Base-by-base conservation (phyloP, 2,329 filamentous ascomycete species). In the Aspergillus spinulosporus region DNA sequence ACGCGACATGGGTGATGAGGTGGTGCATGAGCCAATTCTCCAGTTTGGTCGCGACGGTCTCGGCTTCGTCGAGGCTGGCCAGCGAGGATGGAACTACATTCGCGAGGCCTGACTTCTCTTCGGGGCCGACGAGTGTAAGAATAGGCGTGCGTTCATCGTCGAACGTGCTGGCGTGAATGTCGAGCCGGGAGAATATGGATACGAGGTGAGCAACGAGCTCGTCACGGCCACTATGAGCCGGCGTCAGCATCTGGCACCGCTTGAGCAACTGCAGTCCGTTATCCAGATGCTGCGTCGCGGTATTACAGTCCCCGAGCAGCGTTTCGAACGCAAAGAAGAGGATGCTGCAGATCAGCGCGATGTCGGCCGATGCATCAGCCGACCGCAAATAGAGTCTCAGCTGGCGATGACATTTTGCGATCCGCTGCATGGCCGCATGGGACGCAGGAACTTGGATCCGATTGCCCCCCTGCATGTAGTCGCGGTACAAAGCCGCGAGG, bases 311-410 rank as follows among this genome's bases (percentile, higher is more conserved):
- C 1, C 66, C 66, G 1, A 66, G 42, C 0, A 68, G 59, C 12
- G 62, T 62, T 48, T 69, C 66, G 15, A 65, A 66, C 4, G 62
- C 57, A 52, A 66, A 66, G 14, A 66, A 68, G 2, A 69, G 59
- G 1, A 66, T 39, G 45, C 66, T 66, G 52, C 66, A 69, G 28
- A 65, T 61, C 5, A 69, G 57, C 0, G 65, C 64, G 6, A 59
- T 60, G 43, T 65, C 65, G 1, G 52, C 48, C 0, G 64, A 63
- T 2, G 65, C 65, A 21, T 59, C 52, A 0, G 52, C 45, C 1
- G 60, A 58, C 3, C 52, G 43, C n/a, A 68, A 62, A 48, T 66
- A 62, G 4, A 50, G 43, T 14, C 59, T 42, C 28, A 68, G 56
- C 49, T 68, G 66, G n/a, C 63, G 61, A 47, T 68, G 64, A 9